These are phyloP conservation scores for Mortierella polycephala DNA, from an alignment of 371 early-diverging fungal genomes.

Conservation along the genomic window DNA sequence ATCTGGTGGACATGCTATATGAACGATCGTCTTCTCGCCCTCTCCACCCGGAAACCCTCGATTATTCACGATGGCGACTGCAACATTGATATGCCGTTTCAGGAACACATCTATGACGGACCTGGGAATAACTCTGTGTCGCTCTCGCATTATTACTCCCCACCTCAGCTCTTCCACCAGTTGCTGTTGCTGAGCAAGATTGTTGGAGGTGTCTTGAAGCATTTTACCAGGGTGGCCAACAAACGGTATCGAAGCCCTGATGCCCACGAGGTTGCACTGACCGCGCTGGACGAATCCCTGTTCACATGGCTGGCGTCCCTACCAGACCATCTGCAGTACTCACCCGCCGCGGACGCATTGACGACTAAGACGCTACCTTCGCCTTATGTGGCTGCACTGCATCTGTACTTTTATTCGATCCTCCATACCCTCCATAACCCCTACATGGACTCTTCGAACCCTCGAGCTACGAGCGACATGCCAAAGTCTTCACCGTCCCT, in stretches of 20 bases:
- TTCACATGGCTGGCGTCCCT: slow-evolving; percentile 51
- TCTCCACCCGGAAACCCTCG: slow-evolving; percentile 47
- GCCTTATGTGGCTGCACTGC: slow-evolving; percentile 49
- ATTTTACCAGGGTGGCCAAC: slow-evolving; percentile 51
- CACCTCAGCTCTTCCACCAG: slow-evolving; percentile 50
- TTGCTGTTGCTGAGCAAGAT: slow-evolving; percentile 46
- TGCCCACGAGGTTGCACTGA: slow-evolving; percentile 47
- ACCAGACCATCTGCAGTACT: slow-evolving; percentile 50
- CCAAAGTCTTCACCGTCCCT: slow-evolving; percentile 44
- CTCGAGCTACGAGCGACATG: slow-evolving; percentile 49
- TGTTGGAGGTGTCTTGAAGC: slow-evolving; percentile 48
- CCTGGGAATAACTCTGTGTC: slow-evolving; percentile 49
- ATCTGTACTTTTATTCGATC: slow-evolving; percentile 50
- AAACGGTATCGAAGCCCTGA: slow-evolving; percentile 42
- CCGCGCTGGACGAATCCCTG: slow-evolving; percentile 43
- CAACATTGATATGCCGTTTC: slow-evolving; percentile 51
- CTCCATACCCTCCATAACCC: slow-evolving; percentile 49
- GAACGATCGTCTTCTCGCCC: slow-evolving; percentile 51
- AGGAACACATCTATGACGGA: slow-evolving; percentile 53
- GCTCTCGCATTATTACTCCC: slow-evolving; percentile 52
- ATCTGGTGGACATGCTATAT: slow-evolving; percentile 55
- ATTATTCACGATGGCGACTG: slow-evolving; percentile 53
- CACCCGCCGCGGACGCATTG: slow-evolving; percentile 33
- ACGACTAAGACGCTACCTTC: slow-evolving; percentile 51
- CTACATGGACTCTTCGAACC: slow-evolving; percentile 55